Conservation (phyloP, 805 yeast genomes). For the Danielozyma ontarioensis region DNA sequence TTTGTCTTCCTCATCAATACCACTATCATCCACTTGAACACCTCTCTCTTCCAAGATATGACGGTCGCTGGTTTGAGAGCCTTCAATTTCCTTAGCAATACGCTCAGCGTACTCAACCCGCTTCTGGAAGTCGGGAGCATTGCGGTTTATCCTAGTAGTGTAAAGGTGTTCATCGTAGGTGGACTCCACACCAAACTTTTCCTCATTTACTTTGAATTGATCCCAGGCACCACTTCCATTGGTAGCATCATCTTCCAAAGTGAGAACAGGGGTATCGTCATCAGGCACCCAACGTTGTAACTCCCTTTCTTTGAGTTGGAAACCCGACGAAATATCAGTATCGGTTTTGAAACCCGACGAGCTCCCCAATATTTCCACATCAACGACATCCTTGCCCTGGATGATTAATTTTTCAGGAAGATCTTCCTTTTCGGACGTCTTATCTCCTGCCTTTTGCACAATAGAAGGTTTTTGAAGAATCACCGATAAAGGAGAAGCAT, state of each 20-base stretch:
- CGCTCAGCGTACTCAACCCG: constrained; percentile 66
- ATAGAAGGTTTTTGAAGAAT: constrained; percentile 49
- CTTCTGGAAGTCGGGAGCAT: constrained; percentile 67
- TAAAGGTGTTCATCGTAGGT: constrained; percentile 81
- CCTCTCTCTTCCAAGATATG: constrained; percentile 95
- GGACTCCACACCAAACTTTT: constrained; percentile 82
- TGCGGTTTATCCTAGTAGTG: constrained; percentile 69
- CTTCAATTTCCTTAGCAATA: constrained; percentile 80
- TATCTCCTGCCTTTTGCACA: constrained; percentile 19
- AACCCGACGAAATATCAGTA: constrained; percentile 63
- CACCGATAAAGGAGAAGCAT: constrained; percentile 46
- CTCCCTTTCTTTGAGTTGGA: constrained; percentile 56
- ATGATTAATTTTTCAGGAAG: constrained; percentile 43
- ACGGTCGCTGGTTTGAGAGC: constrained; percentile 59
- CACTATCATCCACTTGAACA: constrained; percentile 67
- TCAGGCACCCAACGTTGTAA: constrained; percentile 86
- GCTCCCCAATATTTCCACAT: constrained; percentile 36
- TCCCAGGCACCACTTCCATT: constrained; percentile 58
- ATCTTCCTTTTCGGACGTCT: constrained; percentile 26
- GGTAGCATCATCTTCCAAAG: constrained; percentile 32
- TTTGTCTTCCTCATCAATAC: constrained; percentile 92
- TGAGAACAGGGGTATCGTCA: constrained; percentile 27
- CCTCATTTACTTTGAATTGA: constrained; percentile 88
- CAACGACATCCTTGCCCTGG: constrained; percentile 46
- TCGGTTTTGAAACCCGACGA: constrained; percentile 65